phyloP scores from a whole-genome alignment of 148 eudicot genomes.

The Gaultheria prostrata region DNA sequence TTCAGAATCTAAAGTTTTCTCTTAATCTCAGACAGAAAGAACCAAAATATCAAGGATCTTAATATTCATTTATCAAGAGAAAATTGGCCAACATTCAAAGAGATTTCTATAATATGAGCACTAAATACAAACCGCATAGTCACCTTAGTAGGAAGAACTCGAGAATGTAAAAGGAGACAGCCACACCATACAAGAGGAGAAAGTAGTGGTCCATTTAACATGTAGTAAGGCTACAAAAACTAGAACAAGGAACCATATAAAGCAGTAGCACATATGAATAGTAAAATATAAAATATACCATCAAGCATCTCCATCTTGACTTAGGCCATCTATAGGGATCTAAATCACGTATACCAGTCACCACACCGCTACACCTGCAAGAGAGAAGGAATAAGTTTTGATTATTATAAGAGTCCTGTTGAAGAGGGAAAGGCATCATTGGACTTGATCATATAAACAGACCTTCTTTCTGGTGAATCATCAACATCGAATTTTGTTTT shows the following conservation, averaged over 20 bases:
- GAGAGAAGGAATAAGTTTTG: not conserved
- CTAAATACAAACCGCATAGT: not conserved
- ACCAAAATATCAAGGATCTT: not conserved
- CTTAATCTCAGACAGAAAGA: not conserved
- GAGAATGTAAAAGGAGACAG: not conserved
- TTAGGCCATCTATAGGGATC: constrained; percentile 78
- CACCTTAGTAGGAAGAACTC: not conserved
- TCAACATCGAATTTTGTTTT: constrained; percentile 71
- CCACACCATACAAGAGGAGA: not conserved
- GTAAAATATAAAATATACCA: constrained; percentile 35
- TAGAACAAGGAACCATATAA: not conserved
- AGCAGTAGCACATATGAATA: not conserved
- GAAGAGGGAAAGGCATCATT: not conserved
- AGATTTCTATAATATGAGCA: not conserved
- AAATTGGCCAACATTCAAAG: not conserved
- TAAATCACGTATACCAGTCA: constrained; percentile 58
- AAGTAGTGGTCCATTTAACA: not conserved
- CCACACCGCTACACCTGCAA: constrained; percentile 64
- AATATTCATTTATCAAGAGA: not conserved
- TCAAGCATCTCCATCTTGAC: constrained; percentile 88
- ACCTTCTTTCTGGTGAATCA: constrained; percentile 91
- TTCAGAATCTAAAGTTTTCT: not conserved
- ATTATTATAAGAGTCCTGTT: not conserved
- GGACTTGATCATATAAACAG: not conserved
- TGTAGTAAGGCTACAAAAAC: not conserved